A percentile compares a stretch with the other conserved stretches of the same genome.
phyloP scores from a whole-genome alignment of 805 yeast genomes.

The Candida boidinii region DNA sequence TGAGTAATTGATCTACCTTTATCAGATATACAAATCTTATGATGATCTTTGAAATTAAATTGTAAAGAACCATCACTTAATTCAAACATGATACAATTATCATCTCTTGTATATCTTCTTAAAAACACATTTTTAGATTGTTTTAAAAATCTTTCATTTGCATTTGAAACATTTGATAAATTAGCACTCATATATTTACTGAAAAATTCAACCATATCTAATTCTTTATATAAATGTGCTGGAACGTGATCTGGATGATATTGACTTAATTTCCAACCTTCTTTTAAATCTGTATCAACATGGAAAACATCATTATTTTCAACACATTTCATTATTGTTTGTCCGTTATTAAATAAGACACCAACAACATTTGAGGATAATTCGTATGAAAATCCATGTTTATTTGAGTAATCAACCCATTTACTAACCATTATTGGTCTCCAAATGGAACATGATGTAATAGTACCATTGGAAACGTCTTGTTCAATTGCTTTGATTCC shows the following conservation, averaged over 20 bases:
- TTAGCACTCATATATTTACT: constrained; percentile 89
- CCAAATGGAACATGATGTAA: too few relatives aligned
- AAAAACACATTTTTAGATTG: constrained; percentile 51
- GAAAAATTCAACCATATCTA: constrained; percentile 82
- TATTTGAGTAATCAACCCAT: constrained; percentile 97
- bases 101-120: constrained; percentile 73
- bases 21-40: constrained; percentile 73
- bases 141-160: constrained; percentile 10
- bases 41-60: constrained; percentile 93
- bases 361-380: constrained; percentile 86
- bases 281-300: constrained; percentile 37
- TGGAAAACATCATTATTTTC: constrained; percentile 61
- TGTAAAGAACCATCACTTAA: constrained; percentile 88
- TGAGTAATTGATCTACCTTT: constrained; percentile 72
- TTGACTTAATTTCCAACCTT: constrained; percentile 36
- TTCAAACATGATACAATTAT: constrained; percentile 83
- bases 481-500: constrained; percentile 19
- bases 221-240: constrained; percentile 50
- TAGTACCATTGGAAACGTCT: constrained; percentile 8
- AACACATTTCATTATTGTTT: constrained; percentile 66
- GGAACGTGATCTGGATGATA: constrained; percentile 35
- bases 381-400: constrained; percentile 92
- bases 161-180: constrained; percentile 60
- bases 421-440: constrained; percentile 74
- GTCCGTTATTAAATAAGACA: constrained; percentile 78